Evolutionary conservation across 257 asterid genomes (phyloP), one percentile per base, ranked within the genome.

Genomic region (Petunia secreta): DNA sequence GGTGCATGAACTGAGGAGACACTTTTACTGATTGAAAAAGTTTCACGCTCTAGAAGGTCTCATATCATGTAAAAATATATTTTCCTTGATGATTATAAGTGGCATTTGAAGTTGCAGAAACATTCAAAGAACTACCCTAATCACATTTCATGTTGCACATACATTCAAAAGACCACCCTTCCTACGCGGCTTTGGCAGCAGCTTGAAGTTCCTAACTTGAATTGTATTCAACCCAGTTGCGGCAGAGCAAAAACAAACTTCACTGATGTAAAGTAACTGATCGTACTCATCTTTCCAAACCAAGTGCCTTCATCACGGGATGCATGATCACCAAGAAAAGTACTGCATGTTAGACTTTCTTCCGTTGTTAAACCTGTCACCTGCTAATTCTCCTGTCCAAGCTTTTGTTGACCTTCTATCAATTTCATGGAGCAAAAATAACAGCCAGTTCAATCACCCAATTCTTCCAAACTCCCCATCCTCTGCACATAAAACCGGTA

Each of bases 341-440:
- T 69, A 69, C 75, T 69, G 58, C 59, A 69, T 46, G 25, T 25
- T 69, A 69, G 40, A 69, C 46, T 16, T 69, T 69, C 34, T 46
- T 69, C 58, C 10, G 3, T n/a, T 69, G 16, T 69, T 44, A 50
- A 43, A 68, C 55, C 38, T 4, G 8, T 43, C 75, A 68, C 58
- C 76, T 44, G 76, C 58, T 68, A 16, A 9, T 39, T 46, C 57
- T 46, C 58, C 4, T 25, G 76, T 48, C 76, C 46, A 55, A 55
- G 43, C 59, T 69, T 48, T 69, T 43, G 48, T 69, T 44, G 5
- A 40, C 43, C 25, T 16, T 10, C 25, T 25, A 16, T 69, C 59
- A 46, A 48, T 69, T 69, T 46, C 58, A 46, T 16, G 34, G 64
- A 34, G 55, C 55, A 69, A 25, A 44, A 48, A 25, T n/a, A 69